Conservation (phyloP, 2,329 filamentous ascomycete species). For the Colletotrichum siamense region DNA sequence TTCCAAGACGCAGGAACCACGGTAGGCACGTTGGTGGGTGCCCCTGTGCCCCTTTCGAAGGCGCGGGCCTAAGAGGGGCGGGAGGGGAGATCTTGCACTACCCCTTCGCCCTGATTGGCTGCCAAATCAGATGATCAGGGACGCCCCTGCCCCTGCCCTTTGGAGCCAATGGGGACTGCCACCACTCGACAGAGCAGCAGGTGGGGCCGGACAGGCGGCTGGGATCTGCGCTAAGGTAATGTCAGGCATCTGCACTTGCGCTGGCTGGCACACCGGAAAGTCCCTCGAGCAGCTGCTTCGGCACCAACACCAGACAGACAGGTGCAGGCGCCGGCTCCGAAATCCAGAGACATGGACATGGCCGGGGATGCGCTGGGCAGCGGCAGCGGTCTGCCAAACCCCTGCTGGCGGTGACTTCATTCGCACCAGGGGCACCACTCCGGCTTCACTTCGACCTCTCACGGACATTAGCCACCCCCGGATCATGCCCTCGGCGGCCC, state of each 20-base stretch:
- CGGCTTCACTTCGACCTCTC: background rate
- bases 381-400: background rate
- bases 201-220: constrained; percentile 1
- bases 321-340: background rate
- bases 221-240: constrained; percentile 21
- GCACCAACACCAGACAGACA: background rate
- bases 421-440: background rate
- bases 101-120: background rate
- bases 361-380: background rate
- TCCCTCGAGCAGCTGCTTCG: background rate
- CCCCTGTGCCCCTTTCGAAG: background rate
- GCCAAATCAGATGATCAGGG: background rate
- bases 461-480: background rate
- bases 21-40: background rate
- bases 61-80: background rate
- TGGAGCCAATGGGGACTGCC: background rate
- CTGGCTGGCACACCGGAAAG: background rate
- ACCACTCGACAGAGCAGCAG: background rate
- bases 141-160: background rate
- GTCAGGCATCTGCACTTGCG: constrained; percentile 1
- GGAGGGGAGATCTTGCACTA: background rate
- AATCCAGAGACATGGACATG: background rate
- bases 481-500: background rate
- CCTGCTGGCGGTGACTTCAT: constrained; percentile 1
- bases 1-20: background rate